Evolutionary conservation across 164 flowering plant species (phyloP), one percentile per base, ranked within the genome.

Genomic region (Tetracentron sinense): DNA sequence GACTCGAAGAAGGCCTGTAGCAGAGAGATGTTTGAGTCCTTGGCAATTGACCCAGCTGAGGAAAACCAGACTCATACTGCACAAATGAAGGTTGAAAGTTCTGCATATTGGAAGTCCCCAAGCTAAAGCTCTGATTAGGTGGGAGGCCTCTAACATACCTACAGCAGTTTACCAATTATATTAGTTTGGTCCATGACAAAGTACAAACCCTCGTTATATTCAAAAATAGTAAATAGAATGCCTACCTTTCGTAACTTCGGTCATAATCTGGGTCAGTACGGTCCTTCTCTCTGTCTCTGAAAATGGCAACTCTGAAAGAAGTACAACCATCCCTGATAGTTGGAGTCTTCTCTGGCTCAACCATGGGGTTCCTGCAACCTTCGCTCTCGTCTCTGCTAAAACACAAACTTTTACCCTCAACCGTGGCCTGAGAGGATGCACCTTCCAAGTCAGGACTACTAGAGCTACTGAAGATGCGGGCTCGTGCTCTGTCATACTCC

Each of bases 211-310:
- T 26, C 17, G 30, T n/a, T n/a, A n/a, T 46, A 14, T 17, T 33
- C 27, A 10, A 60, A 27, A 15, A 31, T 16, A 22, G 20, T n/a
- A n/a, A n/a, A 52, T 47, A 52, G 12, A 8, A 12, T 10, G 6
- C 26, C 27, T 67, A 90, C 98, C 97, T 87, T 25, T 79, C 91
- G 76, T 93, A 93, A 76, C 96, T 90, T 25, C 98, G 77, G 63
- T 93, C 95, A 78, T 90, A 90, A 75, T 94, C 98, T 38, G 98
- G 98, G 71, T 94, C 98, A 62, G 65, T 75, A 26, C 86, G 88
- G 65, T 93, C 98, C 74, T 89, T 90, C 72, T 93, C 98, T 65
- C 87, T 81, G 68, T 93, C 98, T 68, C 86, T 89, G 50, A 93
- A 73, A 65, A 93, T 93, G 64, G 98, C 98, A 65, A 93, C 90